phyloP scores from a whole-genome alignment of 768 basidiomycete genomes.

The Agrocybe pediades region DNA sequence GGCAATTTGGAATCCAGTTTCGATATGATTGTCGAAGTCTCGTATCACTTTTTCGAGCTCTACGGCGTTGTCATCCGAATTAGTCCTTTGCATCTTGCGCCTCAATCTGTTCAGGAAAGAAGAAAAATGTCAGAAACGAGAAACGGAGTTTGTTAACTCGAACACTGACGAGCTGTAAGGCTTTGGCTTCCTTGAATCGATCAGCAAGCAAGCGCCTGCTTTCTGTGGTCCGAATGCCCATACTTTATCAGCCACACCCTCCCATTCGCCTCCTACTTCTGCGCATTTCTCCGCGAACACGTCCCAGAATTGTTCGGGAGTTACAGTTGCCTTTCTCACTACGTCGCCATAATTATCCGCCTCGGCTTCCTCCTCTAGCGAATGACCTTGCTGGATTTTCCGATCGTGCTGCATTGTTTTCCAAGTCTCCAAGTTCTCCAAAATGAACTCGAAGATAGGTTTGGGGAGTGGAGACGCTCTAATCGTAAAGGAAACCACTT shows the following conservation, averaged over 20 bases:
- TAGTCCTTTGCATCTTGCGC: slow-evolving; percentile 46
- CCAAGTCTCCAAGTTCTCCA: slow-evolving; percentile 67
- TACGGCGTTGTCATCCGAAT: slow-evolving; percentile 26
- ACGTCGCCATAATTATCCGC: slow-evolving; percentile 58
- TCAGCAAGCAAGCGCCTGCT: slow-evolving; percentile 82
- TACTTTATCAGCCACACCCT: slow-evolving; percentile 62
- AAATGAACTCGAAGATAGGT: slow-evolving; percentile 73
- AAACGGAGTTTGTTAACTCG: not conserved
- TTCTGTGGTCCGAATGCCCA: slow-evolving; percentile 94
- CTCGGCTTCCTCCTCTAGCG: slow-evolving; percentile 35
- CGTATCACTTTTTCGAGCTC: slow-evolving; percentile 39
- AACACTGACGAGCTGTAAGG: slow-evolving; percentile 56
- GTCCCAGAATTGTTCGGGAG: slow-evolving; percentile 80
- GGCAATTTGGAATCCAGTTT: slow-evolving; percentile 94
- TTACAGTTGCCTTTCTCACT: slow-evolving; percentile 62
- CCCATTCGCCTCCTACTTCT: slow-evolving; percentile 86
- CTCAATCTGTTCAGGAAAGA: slow-evolving; percentile 45
- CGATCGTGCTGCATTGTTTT: slow-evolving; percentile 59
- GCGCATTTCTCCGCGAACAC: slow-evolving; percentile 63
- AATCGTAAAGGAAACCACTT: slow-evolving; percentile 79
- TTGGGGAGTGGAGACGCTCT: slow-evolving; percentile 81
- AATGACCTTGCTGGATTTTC: slow-evolving; percentile 27
- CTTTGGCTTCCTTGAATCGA: slow-evolving; percentile 64
- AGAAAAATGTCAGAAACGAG: slow-evolving; percentile 3
- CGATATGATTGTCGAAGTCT: slow-evolving; percentile 81